Conservation (phyloP, 192 early-diverging fungal genomes). For the Polychytrium aggregatum region DNA sequence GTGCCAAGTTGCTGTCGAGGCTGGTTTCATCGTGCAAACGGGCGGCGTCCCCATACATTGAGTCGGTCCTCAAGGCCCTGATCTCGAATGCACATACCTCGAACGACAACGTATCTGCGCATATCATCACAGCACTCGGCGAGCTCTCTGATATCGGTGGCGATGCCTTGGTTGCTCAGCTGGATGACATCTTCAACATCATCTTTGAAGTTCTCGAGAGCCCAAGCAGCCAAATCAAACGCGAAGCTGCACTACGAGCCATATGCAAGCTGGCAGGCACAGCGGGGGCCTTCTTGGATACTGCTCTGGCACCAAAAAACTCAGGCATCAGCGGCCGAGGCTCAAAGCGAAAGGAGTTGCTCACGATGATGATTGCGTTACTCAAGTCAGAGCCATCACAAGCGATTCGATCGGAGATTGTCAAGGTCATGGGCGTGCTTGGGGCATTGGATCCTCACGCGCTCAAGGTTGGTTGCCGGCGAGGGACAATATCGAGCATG, state of each 20-base stretch:
- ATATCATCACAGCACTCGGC: constrained; percentile 66
- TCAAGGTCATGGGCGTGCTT: constrained; percentile 85
- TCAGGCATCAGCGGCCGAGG: constrained; percentile 84
- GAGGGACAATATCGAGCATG: no score
- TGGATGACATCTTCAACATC: constrained; percentile 69
- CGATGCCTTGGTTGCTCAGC: constrained; percentile 67
- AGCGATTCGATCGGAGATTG: constrained; percentile 67
- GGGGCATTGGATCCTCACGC: constrained; percentile 91
- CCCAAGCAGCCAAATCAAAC: constrained; percentile 69
- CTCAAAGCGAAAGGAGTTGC: constrained; percentile 71
- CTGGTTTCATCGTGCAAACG: constrained; percentile 66
- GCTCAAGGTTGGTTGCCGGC: constrained; percentile 37
- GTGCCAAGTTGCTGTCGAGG: constrained; percentile 63
- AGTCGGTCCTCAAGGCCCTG: constrained; percentile 73
- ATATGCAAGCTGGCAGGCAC: constrained; percentile 75
- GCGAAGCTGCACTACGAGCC: constrained; percentile 78
- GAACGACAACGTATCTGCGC: constrained; percentile 64
- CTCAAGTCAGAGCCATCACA: constrained; percentile 69
- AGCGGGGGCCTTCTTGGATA: no score
- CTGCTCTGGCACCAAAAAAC: no score
- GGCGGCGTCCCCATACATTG: constrained; percentile 82
- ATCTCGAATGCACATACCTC: constrained; percentile 65
- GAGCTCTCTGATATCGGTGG: constrained; percentile 76
- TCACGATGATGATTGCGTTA: constrained; percentile 65
- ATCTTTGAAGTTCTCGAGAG: constrained; percentile 85